Evolutionary conservation across 768 basidiomycete genomes (phyloP), one percentile per base, ranked within the genome.

Genomic region (Pleurotus ostreatus): DNA sequence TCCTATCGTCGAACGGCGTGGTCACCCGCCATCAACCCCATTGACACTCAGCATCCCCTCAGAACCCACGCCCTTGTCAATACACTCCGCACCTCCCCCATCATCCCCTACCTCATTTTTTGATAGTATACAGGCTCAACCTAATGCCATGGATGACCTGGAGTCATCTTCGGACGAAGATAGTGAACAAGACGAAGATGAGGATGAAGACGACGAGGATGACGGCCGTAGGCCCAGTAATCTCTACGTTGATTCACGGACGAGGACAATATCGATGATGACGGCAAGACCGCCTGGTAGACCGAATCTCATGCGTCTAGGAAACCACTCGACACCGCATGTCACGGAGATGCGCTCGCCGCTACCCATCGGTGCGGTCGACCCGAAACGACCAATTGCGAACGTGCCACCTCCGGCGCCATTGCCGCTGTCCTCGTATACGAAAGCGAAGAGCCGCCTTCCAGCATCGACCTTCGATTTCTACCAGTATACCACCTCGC

Each of bases 41-140:
- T 66, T 78, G 49, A 68, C 73, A 16, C 64, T 84, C 8, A 73
- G 77, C 49, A 78, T 82, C 43, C 81, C 85, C 5, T 62, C 74
- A 16, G 70, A 71, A 43, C 69, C 67, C 54, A 69, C 76, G 37
- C 67, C 76, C 23, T 71, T 76, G 34, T 70, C 74, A 11, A 73
- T 86, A 15, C 81, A 81, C 56, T 82, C 84, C 43, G 85, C 82
- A 34, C 86, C 87, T 12, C 80, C 78, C 12, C 83, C 85, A 2
- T 76, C 83, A 5, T 84, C 87, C 12, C 82, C 86, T 0, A 79
- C 83, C 22, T 82, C 82, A 26, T 90, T 90, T 76, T 90, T 91
- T 67, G 88, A 91, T 70, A 80, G 72, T 58, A 84, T 90, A 45
- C 85, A 89, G 61, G 71, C 78, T 13, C 83, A 87, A 44, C 81